Conservation (phyloP, 1,284 basidiomycete genomes). For the Cerioporus squamosus region DNA sequence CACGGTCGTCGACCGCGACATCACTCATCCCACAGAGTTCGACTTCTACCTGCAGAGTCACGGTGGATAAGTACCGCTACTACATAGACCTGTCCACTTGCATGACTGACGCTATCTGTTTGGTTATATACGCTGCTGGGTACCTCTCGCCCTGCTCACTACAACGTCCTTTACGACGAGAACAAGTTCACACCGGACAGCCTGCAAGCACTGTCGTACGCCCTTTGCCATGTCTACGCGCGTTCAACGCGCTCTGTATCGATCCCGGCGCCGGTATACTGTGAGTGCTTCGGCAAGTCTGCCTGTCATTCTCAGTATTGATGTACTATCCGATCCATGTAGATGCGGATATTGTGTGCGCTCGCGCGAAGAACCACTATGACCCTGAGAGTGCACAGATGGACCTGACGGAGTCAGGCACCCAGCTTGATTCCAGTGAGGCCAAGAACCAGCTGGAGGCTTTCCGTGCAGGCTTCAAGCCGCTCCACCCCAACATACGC, state of each 20-base stretch:
- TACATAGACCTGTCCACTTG: neutral
- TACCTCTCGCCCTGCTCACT: conserved; percentile 62
- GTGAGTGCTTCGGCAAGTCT: conserved; percentile 45
- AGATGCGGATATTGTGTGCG: conserved; percentile 87
- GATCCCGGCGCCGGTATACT: conserved; percentile 84
- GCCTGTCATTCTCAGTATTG: neutral
- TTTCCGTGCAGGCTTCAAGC: conserved; percentile 60
- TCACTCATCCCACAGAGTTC: conserved; percentile 75
- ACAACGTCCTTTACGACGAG: conserved; percentile 66
- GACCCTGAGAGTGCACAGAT: conserved; percentile 57
- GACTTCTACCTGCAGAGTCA: conserved; percentile 85
- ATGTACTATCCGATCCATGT: conserved; percentile 2
- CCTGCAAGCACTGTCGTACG: conserved; percentile 73
- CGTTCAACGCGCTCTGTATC: conserved; percentile 84
- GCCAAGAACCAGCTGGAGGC: conserved; percentile 51
- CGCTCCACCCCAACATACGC: conserved; percentile 52
- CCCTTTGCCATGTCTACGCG: conserved; percentile 82
- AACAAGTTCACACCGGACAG: conserved; percentile 65
- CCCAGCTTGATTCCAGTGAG: conserved; percentile 44
- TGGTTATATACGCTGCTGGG: conserved; percentile 45
- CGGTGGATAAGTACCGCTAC: conserved; percentile 47
- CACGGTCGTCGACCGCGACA: conserved; percentile 73
- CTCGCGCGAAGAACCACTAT: conserved; percentile 80
- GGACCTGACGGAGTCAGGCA: conserved; percentile 57
- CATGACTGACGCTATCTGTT: conserved; percentile 16